phyloP scores from a whole-genome alignment of 2,329 filamentous ascomycete genomes.

The Aspergillus tamarii region DNA sequence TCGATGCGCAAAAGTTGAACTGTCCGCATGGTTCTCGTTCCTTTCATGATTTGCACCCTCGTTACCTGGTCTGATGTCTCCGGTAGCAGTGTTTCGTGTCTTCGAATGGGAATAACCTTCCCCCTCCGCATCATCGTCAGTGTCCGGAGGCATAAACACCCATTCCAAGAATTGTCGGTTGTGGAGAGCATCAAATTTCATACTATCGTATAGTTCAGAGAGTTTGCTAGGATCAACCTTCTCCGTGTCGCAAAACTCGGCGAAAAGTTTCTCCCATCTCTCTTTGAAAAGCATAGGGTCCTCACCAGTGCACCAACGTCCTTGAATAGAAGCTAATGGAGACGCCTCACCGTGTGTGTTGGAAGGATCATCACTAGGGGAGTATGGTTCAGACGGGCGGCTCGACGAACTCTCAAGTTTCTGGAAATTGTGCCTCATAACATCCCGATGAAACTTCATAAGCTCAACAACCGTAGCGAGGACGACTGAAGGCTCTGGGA shows the following conservation, averaged over 20 bases:
- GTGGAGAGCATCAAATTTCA: slow-evolving; percentile 98
- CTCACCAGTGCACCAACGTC: slow-evolving; percentile 94
- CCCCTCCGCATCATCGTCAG: slow-evolving; percentile 73
- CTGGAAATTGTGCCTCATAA: slow-evolving; percentile 92
- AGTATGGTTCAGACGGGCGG: not conserved
- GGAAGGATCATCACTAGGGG: not conserved
- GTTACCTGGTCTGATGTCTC: slow-evolving; percentile 25
- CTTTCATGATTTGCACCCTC: slow-evolving; percentile 29
- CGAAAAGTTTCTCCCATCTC: slow-evolving; percentile 97
- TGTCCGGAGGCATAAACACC: slow-evolving; percentile 87
- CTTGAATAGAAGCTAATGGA: slow-evolving; percentile 72
- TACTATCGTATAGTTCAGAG: slow-evolving; percentile 96
- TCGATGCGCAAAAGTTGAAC: slow-evolving; percentile 40
- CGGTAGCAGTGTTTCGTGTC: slow-evolving; percentile 22
- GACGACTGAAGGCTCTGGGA: slow-evolving; percentile 91
- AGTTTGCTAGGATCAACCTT: slow-evolving; percentile 99
- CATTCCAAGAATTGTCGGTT: slow-evolving; percentile 96
- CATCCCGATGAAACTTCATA: slow-evolving; percentile 94
- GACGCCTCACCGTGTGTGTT: slow-evolving; percentile 46
- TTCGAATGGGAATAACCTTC: slow-evolving; percentile 34
- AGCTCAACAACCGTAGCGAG: slow-evolving; percentile 89
- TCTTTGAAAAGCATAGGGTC: slow-evolving; percentile 94
- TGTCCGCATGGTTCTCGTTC: slow-evolving; percentile 36
- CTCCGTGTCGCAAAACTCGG: slow-evolving; percentile 93
- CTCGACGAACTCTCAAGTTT: slow-evolving; percentile 66